Conservation (phyloP, 1,284 basidiomycete species). For the Sanghuangporus weigelae region DNA sequence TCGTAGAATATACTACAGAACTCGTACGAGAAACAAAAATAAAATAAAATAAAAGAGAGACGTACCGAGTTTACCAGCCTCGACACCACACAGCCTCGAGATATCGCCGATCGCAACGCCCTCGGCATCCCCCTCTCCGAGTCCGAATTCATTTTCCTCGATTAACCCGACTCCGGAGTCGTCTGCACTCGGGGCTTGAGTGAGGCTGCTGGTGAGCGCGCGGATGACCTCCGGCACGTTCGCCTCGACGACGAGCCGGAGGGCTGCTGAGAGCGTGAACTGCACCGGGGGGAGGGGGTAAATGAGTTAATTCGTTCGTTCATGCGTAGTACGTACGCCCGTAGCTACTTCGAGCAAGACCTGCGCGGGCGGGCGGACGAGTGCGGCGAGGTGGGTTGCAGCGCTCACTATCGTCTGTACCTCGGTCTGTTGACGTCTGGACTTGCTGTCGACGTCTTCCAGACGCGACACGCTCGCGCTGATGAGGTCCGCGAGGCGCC, state of each 20-base stretch:
- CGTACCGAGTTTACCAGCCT: conserved; percentile 21
- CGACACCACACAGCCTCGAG: conserved; percentile 15
- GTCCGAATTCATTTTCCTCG: neutral
- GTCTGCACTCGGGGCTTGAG: neutral
- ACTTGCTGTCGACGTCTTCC: neutral
- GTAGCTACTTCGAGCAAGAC: conserved; percentile 11
- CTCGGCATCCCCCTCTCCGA: neutral
- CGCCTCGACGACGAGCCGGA: conserved; percentile 12
- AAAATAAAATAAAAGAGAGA: neutral
- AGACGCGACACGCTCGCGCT: neutral
- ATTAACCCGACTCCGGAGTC: neutral
- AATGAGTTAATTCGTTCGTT: neutral
- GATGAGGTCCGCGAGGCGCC: conserved; percentile 14
- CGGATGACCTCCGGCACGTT: conserved; percentile 15
- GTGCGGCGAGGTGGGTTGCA: conserved; percentile 11
- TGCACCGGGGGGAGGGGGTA: neutral
- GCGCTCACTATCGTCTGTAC: conserved; percentile 3
- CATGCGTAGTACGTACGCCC: neutral
- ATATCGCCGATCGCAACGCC: conserved; percentile 20
- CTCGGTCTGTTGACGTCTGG: neutral
- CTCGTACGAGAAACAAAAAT: too few relatives aligned
- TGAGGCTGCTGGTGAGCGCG: neutral
- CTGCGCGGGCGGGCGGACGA: conserved; percentile 14
- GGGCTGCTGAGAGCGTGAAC: conserved; percentile 15
- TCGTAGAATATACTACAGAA: too few relatives aligned